phyloP scores from a whole-genome alignment of 2,329 filamentous ascomycete genomes.

The Pleurostoma richardsiae region DNA sequence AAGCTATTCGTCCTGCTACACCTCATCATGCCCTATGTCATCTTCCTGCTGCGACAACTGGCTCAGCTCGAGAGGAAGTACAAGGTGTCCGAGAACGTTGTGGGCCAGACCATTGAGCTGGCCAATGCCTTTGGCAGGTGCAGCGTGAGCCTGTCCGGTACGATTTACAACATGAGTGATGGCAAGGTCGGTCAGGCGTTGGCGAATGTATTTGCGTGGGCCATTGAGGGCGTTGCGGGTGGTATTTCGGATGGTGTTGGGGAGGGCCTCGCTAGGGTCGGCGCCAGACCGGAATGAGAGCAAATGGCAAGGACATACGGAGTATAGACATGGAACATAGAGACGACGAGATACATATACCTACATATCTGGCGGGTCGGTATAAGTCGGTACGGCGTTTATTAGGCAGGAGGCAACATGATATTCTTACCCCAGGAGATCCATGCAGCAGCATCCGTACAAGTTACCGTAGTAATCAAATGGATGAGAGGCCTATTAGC shows the following conservation, averaged over 20 bases:
- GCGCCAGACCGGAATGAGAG: neutral
- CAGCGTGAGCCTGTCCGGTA: constrained; percentile 45
- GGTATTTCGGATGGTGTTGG: neutral
- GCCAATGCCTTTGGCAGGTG: constrained; percentile 48
- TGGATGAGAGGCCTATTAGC: too few relatives aligned
- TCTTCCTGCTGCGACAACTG: constrained; percentile 44
- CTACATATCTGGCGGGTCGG: too few relatives aligned
- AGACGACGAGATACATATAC: too few relatives aligned
- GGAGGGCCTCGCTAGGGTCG: neutral
- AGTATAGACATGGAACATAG: too few relatives aligned
- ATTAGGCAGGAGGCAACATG: too few relatives aligned
- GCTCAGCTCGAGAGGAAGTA: constrained; percentile 63
- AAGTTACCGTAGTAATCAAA: too few relatives aligned
- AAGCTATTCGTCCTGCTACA: constrained; percentile 55
- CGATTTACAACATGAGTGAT: constrained; percentile 56
- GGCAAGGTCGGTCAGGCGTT: constrained; percentile 53
- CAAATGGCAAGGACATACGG: too few relatives aligned
- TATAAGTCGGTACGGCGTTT: too few relatives aligned
- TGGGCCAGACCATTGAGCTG: constrained; percentile 44
- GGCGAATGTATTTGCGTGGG: neutral
- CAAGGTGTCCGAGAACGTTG: constrained; percentile 54
- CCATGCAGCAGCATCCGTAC: too few relatives aligned
- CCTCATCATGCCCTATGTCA: constrained; percentile 56
- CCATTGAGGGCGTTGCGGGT: neutral
- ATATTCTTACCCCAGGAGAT: too few relatives aligned